Conservation (phyloP, 208 protist genomes). For the Trypanosoma brucei region DNA sequence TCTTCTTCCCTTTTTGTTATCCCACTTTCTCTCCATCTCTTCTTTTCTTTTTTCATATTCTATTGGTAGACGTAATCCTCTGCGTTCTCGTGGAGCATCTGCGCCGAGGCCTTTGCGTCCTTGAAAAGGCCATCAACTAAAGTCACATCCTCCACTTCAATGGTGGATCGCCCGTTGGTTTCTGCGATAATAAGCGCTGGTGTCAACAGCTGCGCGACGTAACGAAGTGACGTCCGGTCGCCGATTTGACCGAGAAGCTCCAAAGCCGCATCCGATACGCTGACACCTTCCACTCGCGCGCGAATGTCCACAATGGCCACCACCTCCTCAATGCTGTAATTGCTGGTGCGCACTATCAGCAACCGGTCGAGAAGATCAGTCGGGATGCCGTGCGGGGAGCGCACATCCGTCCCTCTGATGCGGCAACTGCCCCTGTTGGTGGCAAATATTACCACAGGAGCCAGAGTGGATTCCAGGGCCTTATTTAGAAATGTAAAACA, state of each 20-base stretch:
- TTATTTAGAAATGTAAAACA: slow-evolving; percentile 99
- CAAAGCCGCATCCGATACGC: slow-evolving; percentile 91
- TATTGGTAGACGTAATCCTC: slow-evolving; percentile 92
- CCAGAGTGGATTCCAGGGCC: slow-evolving; percentile 98
- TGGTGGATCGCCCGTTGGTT: slow-evolving; percentile 92
- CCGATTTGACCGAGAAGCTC: slow-evolving; percentile 90
- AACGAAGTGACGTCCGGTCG: slow-evolving; percentile 93
- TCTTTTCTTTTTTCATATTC: background rate
- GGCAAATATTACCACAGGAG: slow-evolving; percentile 99
- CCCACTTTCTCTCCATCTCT: background rate
- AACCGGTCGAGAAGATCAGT: slow-evolving; percentile 99
- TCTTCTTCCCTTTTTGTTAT: background rate
- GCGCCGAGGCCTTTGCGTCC: slow-evolving; percentile 95
- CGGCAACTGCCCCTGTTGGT: slow-evolving; percentile 98
- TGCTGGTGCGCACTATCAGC: slow-evolving; percentile 97
- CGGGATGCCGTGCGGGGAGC: slow-evolving; percentile 98
- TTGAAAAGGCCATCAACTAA: slow-evolving; percentile 96
- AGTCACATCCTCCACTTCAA: slow-evolving; percentile 92
- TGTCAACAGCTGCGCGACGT: slow-evolving; percentile 97
- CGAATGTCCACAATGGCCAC: slow-evolving; percentile 94
- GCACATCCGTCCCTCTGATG: slow-evolving; percentile 97
- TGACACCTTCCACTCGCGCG: slow-evolving; percentile 93
- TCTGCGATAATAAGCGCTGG: slow-evolving; percentile 93
- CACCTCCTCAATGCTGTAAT: slow-evolving; percentile 96
- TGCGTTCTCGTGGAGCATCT: slow-evolving; percentile 75